phyloP scores from a whole-genome alignment of 1,284 basidiomycete species.

The Coniferiporia sulphurascens region DNA sequence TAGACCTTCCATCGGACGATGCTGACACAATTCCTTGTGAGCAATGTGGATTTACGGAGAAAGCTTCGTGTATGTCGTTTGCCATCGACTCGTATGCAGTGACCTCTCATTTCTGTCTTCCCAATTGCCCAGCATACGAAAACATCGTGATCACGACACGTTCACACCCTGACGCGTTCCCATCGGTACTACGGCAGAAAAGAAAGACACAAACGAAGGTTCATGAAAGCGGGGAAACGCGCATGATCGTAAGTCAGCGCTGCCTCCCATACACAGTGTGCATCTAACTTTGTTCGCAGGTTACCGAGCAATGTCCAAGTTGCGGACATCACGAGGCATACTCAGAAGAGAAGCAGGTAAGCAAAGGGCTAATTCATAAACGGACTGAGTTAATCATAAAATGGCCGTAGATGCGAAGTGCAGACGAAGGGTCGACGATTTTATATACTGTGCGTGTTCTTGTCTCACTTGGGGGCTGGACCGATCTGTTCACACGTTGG shows the following conservation, averaged over 20 bases:
- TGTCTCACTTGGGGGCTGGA: not conserved
- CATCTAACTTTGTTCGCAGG: slow-evolving; percentile 41
- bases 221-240: slow-evolving; percentile 70
- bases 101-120: slow-evolving; percentile 1
- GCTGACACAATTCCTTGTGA: slow-evolving; percentile 78
- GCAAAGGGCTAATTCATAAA: slow-evolving; percentile 21
- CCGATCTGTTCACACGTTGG: slow-evolving; percentile 4
- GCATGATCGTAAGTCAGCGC: slow-evolving; percentile 60
- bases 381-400: not conserved
- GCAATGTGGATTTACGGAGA: slow-evolving; percentile 84
- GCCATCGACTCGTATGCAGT: slow-evolving; percentile 1
- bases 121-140: slow-evolving; percentile 79
- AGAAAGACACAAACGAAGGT: slow-evolving; percentile 87
- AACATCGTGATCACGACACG: slow-evolving; percentile 87
- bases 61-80: slow-evolving; percentile 72
- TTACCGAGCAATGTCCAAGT: slow-evolving; percentile 88
- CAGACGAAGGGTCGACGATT: slow-evolving; percentile 88
- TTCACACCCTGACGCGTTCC: slow-evolving; percentile 92
- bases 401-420: slow-evolving; percentile 66
- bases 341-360: slow-evolving; percentile 73
- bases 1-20: slow-evolving; percentile 79
- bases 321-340: slow-evolving; percentile 83
- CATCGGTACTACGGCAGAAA: slow-evolving; percentile 82
- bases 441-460: slow-evolving; percentile 59
- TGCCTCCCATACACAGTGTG: slow-evolving; percentile 5